Evolutionary conservation across 164 flowering plant genomes (phyloP).

Genomic region (Cinnamomum micranthum): DNA sequence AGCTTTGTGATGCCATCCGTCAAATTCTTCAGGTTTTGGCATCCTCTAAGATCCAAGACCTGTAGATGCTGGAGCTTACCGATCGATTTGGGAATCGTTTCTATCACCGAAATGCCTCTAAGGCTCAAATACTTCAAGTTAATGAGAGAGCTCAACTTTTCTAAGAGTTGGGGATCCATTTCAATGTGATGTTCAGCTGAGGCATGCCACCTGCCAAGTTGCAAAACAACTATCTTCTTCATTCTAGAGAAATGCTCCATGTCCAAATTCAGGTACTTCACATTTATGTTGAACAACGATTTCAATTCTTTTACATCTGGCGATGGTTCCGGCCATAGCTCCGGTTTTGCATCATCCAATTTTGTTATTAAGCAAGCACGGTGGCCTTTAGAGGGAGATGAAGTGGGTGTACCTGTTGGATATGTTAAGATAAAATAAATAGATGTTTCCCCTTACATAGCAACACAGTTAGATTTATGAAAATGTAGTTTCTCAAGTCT

Average conservation of each 20-base stretch:
- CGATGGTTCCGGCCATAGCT: too few species aligned
- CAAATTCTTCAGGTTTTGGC: constrained; percentile 33
- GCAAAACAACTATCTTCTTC: constrained; percentile 26
- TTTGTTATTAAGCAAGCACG: constrained; percentile 2
- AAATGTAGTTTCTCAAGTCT: too few species aligned
- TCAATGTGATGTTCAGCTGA: constrained; percentile 28
- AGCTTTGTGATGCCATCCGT: constrained; percentile 18
- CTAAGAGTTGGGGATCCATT: constrained; percentile 23
- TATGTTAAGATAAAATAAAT: too few species aligned
- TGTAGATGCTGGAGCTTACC: constrained; percentile 16
- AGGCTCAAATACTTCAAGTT: constrained; percentile 33
- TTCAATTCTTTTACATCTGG: too few species aligned
- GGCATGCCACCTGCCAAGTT: constrained; percentile 40
- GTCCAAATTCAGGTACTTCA: constrained; percentile 11
- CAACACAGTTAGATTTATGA: accelerated
- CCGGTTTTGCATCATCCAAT: too few species aligned
- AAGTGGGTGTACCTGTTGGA: neutral
- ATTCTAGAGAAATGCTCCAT: constrained; percentile 7
- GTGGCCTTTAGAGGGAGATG: neutral
- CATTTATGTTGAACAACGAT: constrained; percentile 25
- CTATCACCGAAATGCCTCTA: constrained; percentile 41
- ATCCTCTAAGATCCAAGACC: constrained; percentile 38
- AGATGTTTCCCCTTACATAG: too few species aligned
- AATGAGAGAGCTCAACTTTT: constrained; percentile 9
- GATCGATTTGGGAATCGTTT: constrained; percentile 24